Percentiles rank a stretch among this genome's conserved stretches.
Conservation (phyloP, 345 rosid species). For the Corchorus capsularis region DNA sequence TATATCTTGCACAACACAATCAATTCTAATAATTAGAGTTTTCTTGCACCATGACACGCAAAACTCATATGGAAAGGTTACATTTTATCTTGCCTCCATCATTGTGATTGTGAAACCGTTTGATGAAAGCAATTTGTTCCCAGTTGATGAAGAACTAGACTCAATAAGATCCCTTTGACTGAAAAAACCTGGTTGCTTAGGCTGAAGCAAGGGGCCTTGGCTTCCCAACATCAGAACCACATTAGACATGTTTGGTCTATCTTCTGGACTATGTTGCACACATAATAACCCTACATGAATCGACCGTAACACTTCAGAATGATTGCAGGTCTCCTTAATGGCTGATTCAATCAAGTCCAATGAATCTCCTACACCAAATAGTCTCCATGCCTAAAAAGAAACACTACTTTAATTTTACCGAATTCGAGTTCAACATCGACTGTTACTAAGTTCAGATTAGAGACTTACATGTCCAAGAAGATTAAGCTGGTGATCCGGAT, state of each 20-base stretch:
- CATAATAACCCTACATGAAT: conserved; percentile 26
- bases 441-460: background rate
- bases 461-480: conserved; percentile 47
- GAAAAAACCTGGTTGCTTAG: conserved; percentile 33
- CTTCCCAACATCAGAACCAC: conserved; percentile 26
- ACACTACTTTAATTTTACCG: background rate
- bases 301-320: conserved; percentile 15
- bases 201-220: conserved; percentile 20
- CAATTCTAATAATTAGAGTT: no score
- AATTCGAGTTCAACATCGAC: background rate
- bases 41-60: no score
- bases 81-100: conserved; percentile 17
- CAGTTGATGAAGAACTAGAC: conserved; percentile 17
- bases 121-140: background rate
- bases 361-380: conserved; percentile 14
- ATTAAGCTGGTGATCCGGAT: conserved; percentile 33
- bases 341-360: conserved; percentile 8
- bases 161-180: conserved; percentile 21
- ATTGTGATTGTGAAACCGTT: conserved; percentile 9
- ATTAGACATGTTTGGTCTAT: conserved; percentile 28
- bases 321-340: background rate
- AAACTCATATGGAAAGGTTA: background rate
- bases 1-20: no score
- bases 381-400: conserved; percentile 29
- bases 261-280: conserved; percentile 26